Conservation (phyloP, 805 yeast genomes). For the Candida sakaeoensis region DNA sequence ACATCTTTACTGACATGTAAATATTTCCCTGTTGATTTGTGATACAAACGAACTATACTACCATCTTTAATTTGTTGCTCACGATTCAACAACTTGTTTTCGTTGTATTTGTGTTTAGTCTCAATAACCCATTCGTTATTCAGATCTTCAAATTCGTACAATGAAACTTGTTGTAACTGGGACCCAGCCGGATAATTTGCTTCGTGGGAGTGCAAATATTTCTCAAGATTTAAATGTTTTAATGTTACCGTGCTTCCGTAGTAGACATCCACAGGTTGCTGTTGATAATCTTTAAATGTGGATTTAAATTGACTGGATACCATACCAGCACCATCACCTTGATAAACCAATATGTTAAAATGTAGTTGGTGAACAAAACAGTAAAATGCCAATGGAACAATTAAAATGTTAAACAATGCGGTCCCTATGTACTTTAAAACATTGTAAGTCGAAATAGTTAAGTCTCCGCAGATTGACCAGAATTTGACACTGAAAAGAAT, state of each 20-base stretch:
- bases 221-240: constrained; percentile 68
- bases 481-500: constrained; percentile 43
- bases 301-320: constrained; percentile 69
- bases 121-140: constrained; percentile 78
- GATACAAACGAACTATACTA: constrained; percentile 63
- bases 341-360: constrained; percentile 41
- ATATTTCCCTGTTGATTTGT: constrained; percentile 61
- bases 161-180: constrained; percentile 74
- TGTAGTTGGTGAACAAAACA: constrained; percentile 55
- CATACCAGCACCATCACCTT: constrained; percentile 58
- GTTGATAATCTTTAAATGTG: constrained; percentile 43
- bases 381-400: constrained; percentile 59
- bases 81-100: constrained; percentile 36
- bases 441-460: constrained; percentile 36
- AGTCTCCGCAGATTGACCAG: constrained; percentile 73
- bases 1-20: constrained; percentile 60
- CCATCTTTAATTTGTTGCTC: constrained; percentile 46
- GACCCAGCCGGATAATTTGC: constrained; percentile 62
- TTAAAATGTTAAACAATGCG: constrained; percentile 42
- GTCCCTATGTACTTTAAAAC: constrained; percentile 39
- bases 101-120: constrained; percentile 26
- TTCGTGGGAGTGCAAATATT: constrained; percentile 77
- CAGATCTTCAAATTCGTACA: constrained; percentile 55
- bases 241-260: constrained; percentile 70
- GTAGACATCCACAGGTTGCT: constrained; percentile 59